Evolutionary conservation across 2,329 filamentous ascomycete species (phyloP).

Genomic region (Pyrenophora tritici-repentis): DNA sequence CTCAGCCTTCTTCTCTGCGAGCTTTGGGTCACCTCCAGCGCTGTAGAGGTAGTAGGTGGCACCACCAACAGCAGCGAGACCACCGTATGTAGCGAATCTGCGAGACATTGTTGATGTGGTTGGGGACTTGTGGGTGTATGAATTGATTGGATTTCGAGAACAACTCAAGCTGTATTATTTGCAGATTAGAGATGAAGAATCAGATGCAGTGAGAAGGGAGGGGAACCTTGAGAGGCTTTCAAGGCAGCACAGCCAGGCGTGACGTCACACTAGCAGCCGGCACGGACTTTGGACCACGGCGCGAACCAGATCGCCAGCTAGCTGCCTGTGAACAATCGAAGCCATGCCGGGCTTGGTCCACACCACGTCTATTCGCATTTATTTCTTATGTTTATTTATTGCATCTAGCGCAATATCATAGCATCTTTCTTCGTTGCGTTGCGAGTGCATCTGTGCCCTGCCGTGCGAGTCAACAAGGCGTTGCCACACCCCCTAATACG

Average conservation of each 20-base stretch:
- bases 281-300: slow-evolving; percentile 13
- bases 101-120: slow-evolving; percentile 35
- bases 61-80: slow-evolving; percentile 59
- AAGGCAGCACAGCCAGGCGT: slow-evolving; percentile 26
- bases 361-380: slow-evolving; percentile 3
- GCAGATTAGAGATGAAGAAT: slow-evolving; percentile 10
- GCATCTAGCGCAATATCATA: too few species aligned
- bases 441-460: slow-evolving; percentile 5
- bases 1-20: slow-evolving; percentile 85
- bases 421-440: background rate
- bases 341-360: slow-evolving; percentile 3
- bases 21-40: slow-evolving; percentile 79
- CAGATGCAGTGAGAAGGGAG: slow-evolving; percentile 15
- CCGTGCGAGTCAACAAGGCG: slow-evolving; percentile 5
- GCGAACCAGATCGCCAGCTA: slow-evolving; percentile 28
- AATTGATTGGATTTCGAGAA: slow-evolving; percentile 5
- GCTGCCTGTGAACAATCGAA: slow-evolving; percentile 4
- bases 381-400: background rate
- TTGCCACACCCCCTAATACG: slow-evolving; percentile 27
- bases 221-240: slow-evolving; percentile 29
- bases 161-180: slow-evolving; percentile 7
- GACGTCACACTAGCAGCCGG: slow-evolving; percentile 40
- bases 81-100: slow-evolving; percentile 34
- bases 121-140: slow-evolving; percentile 3
- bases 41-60: slow-evolving; percentile 87